Evolutionary conservation across 2,329 filamentous ascomycete genomes (phyloP), one percentile per base, ranked within the genome.

Genomic region (Akanthomyces lecanii): DNA sequence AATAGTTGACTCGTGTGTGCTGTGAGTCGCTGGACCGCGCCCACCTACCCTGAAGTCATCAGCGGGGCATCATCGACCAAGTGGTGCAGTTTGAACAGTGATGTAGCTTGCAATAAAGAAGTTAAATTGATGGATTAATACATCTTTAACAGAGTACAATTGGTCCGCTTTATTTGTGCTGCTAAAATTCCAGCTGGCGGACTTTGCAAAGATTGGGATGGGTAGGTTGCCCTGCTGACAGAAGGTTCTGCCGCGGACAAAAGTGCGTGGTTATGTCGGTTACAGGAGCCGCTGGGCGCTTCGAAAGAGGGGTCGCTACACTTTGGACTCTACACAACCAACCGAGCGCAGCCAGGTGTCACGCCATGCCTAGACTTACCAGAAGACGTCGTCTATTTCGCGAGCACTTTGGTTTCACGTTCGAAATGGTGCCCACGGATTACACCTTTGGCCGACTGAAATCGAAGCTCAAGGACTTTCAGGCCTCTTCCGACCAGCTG

Each of bases 401-500:
- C 12, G 23, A 21, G 23, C 23, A 36, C 38, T 12, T 12, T 6
- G 18, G 25, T 8, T 33, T 45, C 40, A 12, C 18, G 40, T 21
- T 40, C 11, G 40, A 45, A 6, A 45, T 5, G 54, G 18, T 33
- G 18, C 54, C 54, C 25, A 33, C 40, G 5, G 42, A 57, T 25
- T 36, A 21, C 54, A 57, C 42, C 1, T 51, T 60, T 44, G 47
- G 42, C 16, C 23, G 36, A 16, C 23, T 84, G 69, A 70, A 76
- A 5, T 73, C 75, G 52, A 75, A 79, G 38, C 77, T 85, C 36
- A 66, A 74, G 38, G 70, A 73, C 10, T 84, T 83, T 63, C 77
- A 78, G 50, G 67, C 72, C 8, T 81, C 81, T 0, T 64, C 68
- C 33, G 74, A 79, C 57, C 70, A 72, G 21, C 79, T 85, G 64